Conservation (phyloP, 2,329 filamentous ascomycete species). For the Lomentospora prolificans region DNA sequence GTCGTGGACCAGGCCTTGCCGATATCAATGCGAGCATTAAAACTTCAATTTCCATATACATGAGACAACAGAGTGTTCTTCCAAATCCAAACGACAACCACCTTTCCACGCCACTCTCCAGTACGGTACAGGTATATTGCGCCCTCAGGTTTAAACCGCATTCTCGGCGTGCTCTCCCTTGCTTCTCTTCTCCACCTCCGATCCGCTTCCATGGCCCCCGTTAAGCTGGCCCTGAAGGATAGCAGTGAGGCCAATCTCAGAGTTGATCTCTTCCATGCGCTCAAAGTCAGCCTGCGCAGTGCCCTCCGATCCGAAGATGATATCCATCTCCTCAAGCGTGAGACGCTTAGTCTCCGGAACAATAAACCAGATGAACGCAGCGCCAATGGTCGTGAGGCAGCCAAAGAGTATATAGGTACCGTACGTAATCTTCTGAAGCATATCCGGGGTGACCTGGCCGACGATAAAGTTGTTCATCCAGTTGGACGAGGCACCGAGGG, state of each 20-base stretch:
- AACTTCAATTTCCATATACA: no score
- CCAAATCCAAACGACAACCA: neutral
- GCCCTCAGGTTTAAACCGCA: neutral
- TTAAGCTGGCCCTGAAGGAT: constrained; percentile 17
- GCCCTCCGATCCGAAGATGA: constrained; percentile 19
- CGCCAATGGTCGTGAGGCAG: constrained; percentile 51
- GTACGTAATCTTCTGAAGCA: constrained; percentile 54
- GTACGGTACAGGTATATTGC: no score
- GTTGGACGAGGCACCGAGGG: constrained; percentile 56
- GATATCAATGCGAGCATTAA: no score
- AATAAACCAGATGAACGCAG: constrained; percentile 51
- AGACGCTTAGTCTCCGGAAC: constrained; percentile 57
- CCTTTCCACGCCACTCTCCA: neutral
- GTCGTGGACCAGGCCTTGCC: no score
- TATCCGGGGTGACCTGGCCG: constrained; percentile 59
- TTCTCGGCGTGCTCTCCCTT: constrained; percentile 3
- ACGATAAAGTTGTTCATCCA: constrained; percentile 59
- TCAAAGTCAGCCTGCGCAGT: constrained; percentile 56
- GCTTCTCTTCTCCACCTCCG: constrained; percentile 4
- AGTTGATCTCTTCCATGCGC: constrained; percentile 64
- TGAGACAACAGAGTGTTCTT: no score
- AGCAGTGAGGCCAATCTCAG: constrained; percentile 53
- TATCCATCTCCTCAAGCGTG: constrained; percentile 54
- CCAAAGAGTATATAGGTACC: constrained; percentile 67
- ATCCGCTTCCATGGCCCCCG: neutral